phyloP scores from a whole-genome alignment of 1,139 yeast genomes.

The Nakaseomyces glabratus region DNA sequence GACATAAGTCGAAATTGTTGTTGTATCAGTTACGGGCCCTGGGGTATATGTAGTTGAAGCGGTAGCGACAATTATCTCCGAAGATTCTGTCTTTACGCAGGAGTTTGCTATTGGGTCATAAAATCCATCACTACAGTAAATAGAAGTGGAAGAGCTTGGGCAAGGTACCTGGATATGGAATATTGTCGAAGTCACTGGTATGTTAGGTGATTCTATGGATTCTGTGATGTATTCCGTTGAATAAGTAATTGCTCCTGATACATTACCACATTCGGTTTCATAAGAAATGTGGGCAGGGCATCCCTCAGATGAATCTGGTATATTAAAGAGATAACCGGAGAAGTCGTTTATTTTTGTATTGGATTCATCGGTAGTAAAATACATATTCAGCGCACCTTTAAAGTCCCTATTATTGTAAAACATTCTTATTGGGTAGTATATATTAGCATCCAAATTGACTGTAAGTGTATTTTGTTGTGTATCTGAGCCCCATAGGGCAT shows the following conservation, averaged over 20 bases:
- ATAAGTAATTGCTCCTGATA: no score
- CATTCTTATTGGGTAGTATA: neutral
- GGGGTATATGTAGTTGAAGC: no score
- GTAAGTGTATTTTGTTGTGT: neutral
- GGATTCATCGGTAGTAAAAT: neutral
- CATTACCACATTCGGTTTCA: neutral
- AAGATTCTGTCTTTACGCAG: no score
- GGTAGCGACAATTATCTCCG: no score
- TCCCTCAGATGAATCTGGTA: neutral
- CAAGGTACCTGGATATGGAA: no score
- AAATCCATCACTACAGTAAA: no score
- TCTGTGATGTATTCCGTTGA: no score
- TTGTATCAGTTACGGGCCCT: no score
- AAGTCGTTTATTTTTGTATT: neutral
- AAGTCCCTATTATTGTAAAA: conserved; percentile 1
- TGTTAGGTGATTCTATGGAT: no score
- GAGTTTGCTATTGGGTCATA: no score
- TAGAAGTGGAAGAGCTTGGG: no score
- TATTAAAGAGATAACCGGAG: neutral
- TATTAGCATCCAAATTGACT: neutral
- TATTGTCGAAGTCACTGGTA: no score
- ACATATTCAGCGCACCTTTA: neutral
- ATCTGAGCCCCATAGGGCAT: neutral
- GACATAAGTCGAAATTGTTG: neutral
- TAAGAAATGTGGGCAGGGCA: neutral